These are phyloP conservation scores for Albugo laibachii DNA, from an alignment of 352 stramenopile species.

Conservation along the genomic window DNA sequence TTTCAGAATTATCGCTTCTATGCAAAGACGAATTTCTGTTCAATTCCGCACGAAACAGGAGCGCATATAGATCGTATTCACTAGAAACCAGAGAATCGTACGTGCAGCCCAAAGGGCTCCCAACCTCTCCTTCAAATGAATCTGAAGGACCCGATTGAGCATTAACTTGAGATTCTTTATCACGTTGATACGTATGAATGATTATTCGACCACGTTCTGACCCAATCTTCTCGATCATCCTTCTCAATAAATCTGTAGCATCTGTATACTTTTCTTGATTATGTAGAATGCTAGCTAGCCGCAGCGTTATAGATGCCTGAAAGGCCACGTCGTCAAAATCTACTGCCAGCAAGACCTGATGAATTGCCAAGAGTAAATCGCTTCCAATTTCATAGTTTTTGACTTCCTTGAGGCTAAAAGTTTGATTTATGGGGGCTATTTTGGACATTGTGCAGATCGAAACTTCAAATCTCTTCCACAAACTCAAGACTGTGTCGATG, in stretches of 20 bases:
- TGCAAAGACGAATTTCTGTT: constrained; percentile 19
- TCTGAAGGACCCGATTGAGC: no score
- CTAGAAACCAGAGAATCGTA: constrained; percentile 7
- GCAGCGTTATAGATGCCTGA: constrained; percentile 19
- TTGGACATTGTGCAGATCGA: no score
- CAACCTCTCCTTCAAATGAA: no score
- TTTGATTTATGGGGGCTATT: no score
- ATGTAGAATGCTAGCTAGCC: constrained; percentile 17
- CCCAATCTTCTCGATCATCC: constrained; percentile 18
- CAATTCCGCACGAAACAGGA: constrained; percentile 35
- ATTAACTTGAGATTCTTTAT: no score
- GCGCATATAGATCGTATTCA: constrained; percentile 16
- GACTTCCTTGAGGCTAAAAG: no score
- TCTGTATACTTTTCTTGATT: constrained; percentile 11
- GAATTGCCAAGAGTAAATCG: constrained; percentile 19
- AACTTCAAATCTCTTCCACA: no score
- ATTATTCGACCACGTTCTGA: constrained; percentile 12
- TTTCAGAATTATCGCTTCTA: background rate
- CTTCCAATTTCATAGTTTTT: constrained; percentile 2
- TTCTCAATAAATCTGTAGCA: constrained; percentile 16
- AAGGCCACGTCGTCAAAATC: constrained; percentile 35
- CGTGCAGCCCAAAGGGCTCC: no score
- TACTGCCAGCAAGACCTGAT: constrained; percentile 15
- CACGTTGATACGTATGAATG: no score
- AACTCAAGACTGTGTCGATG: no score